Evolutionary conservation across 352 stramenopile genomes (phyloP).

Genomic region (Phytopythium sindhum): DNA sequence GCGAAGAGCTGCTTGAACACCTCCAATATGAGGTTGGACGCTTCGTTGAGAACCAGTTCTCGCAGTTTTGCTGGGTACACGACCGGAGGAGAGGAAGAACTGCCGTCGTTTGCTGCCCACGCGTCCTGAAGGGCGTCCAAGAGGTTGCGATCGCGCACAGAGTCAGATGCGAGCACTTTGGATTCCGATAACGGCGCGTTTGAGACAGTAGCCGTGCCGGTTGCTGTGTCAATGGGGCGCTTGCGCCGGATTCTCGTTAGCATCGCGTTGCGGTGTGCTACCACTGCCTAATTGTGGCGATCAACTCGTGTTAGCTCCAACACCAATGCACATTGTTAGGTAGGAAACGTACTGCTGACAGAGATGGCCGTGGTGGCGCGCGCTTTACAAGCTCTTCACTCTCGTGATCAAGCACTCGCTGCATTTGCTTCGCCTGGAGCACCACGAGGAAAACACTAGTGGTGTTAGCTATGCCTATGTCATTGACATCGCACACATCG

Average conservation of each 20-base stretch:
- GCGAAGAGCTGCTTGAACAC: constrained; percentile 51
- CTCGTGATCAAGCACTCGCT: constrained; percentile 34
- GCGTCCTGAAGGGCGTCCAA: constrained; percentile 23
- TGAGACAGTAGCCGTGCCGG: constrained; percentile 15
- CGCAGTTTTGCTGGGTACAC: constrained; percentile 29
- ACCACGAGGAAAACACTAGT: background rate
- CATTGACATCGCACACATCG: background rate
- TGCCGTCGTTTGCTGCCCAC: constrained; percentile 11
- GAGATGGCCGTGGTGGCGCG: constrained; percentile 21
- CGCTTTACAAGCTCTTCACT: constrained; percentile 23
- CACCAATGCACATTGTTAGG: background rate
- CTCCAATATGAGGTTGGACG: constrained; percentile 50
- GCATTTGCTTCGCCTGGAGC: constrained; percentile 37
- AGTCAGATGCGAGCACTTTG: background rate
- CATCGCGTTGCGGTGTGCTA: constrained; percentile 36
- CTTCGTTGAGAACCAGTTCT: constrained; percentile 44
- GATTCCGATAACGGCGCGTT: constrained; percentile 1
- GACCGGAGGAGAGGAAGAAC: constrained; percentile 1
- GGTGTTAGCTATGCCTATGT: background rate
- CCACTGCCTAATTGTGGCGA: constrained; percentile 17
- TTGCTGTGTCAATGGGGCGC: constrained; percentile 3
- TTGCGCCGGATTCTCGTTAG: constrained; percentile 35
- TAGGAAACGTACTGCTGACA: constrained; percentile 24
- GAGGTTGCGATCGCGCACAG: constrained; percentile 7
- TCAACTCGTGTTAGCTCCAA: background rate